Conservation (phyloP, 2,329 filamentous ascomycete species). For the Epichloe amarillans region DNA sequence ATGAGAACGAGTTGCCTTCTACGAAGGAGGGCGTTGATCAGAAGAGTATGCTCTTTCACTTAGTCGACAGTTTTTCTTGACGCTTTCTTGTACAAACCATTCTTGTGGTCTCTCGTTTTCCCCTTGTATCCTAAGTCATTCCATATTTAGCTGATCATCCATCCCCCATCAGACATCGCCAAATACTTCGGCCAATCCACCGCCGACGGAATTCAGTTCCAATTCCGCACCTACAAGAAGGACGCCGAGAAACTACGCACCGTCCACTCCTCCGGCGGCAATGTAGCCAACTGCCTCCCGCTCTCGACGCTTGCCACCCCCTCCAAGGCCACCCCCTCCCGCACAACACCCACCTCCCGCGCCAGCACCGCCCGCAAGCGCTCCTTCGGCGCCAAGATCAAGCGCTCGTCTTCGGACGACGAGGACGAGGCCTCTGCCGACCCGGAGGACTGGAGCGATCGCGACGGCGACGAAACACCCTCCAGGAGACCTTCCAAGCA, state of each 20-base stretch:
- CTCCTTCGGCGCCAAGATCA: conserved; percentile 11
- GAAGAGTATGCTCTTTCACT: conserved; percentile 22
- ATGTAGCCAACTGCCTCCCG: conserved; percentile 29
- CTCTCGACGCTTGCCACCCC: conserved; percentile 18
- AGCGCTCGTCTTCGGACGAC: conserved; percentile 15
- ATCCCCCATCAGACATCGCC: conserved; percentile 36
- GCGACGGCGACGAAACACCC: conserved; percentile 23
- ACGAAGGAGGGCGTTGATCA: conserved; percentile 26
- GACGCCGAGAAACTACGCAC: conserved; percentile 35
- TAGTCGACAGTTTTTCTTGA: not conserved
- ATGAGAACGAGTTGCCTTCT: conserved; percentile 21
- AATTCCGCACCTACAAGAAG: conserved; percentile 43
- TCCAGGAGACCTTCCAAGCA: conserved; percentile 18
- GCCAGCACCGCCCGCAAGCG: conserved; percentile 15
- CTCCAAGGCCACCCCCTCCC: conserved; percentile 12
- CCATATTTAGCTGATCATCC: conserved; percentile 2
- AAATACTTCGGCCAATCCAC: conserved; percentile 48
- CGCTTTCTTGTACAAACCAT: not conserved
- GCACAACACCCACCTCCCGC: not conserved
- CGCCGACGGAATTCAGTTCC: conserved; percentile 43
- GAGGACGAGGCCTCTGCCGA: conserved; percentile 16
- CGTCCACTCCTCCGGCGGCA: conserved; percentile 29
- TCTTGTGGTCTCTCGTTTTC: not conserved
- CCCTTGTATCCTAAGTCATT: not conserved
- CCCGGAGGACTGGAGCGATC: conserved; percentile 6